A percentile compares a stretch with the other conserved stretches of the same genome.
Conservation (phyloP, 2,329 filamentous ascomycete species). For the Alternaria angustiovoidea region DNA sequence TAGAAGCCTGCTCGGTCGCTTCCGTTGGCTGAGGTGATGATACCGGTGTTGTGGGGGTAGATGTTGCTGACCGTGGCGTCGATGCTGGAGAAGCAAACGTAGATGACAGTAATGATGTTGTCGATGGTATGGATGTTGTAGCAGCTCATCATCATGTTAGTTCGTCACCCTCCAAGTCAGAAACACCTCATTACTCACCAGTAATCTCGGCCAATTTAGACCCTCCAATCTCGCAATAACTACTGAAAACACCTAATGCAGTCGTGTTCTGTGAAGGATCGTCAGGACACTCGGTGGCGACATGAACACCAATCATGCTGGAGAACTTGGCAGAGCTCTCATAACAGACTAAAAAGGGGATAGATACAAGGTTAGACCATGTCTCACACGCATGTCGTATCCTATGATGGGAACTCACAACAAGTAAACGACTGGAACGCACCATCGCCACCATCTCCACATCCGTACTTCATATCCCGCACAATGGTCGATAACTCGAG, state of each 20-base stretch:
- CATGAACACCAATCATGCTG: slow-evolving; percentile 3
- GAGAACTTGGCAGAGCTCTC: slow-evolving; percentile 11
- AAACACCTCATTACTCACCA: background rate
- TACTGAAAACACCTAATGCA: background rate
- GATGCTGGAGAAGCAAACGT: background rate
- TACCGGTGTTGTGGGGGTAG: background rate
- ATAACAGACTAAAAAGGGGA: background rate
- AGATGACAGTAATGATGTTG: background rate
- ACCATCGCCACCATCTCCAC: background rate
- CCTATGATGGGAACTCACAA: background rate
- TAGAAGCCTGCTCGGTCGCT: background rate
- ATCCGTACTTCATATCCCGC: background rate
- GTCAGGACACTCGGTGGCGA: background rate
- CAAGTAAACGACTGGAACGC: background rate
- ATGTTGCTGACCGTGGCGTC: background rate
- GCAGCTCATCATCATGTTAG: background rate
- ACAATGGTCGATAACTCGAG: slow-evolving; percentile 1
- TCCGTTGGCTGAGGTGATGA: background rate
- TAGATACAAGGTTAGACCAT: background rate
- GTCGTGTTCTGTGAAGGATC: slow-evolving; percentile 1
- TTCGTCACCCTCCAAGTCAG: background rate
- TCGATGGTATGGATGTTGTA: background rate
- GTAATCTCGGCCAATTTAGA: background rate
- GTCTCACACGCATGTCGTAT: background rate
- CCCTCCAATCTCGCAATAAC: background rate